Base-by-base conservation (phyloP, 169 alveolate genomes). In the Cryptosporidium viatorum region DNA sequence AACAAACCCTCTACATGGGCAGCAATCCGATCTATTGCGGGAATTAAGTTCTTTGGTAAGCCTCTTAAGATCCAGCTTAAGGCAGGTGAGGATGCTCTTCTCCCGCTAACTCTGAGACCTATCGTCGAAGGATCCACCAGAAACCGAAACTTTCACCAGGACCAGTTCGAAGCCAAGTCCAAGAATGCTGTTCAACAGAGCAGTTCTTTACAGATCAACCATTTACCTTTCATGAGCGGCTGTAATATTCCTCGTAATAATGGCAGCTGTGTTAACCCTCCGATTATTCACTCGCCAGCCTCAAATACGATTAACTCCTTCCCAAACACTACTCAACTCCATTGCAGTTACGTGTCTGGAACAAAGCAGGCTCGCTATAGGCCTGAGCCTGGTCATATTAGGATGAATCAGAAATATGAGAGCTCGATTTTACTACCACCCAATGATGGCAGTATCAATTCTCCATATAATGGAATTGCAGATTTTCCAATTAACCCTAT, bases 1-100 rank as follows among this genome's bases (percentile, higher is more conserved):
- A 92, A 92, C 68, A 92, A 92, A 62, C 92, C 92, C 55, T 92
- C 94, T 18, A 91, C 94, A 33, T 86, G 92, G 91, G 94, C 92
- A 65, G 94, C 94, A 16, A 91, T 92, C 87, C 92, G 92, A 67
- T 92, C 91, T n/a, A 68, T 92, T 48, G 89, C 94, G 18, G 92
- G 92, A 35, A 92, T 92, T 84, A 85, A 86, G 60, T 91, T 92
- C 23, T 89, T 85, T 68, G 94, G 94, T 41, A 92, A 92, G 33
- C 91, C 92, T 29, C 89, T 92, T 43, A 92, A 92, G 51, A 91
- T 92, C 41, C 94, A 92, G 65, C 69, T 92, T 39, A 92, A 92
- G 33, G 92, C 92, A 69, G 94, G 94, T 43, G 94, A 92, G 69
- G 94, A 92, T 59, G 92, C 92, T 67, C 51, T 92, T 39, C 84